phyloP scores from a whole-genome alignment of 345 rosid genomes.

The Gossypium sturtianum region DNA sequence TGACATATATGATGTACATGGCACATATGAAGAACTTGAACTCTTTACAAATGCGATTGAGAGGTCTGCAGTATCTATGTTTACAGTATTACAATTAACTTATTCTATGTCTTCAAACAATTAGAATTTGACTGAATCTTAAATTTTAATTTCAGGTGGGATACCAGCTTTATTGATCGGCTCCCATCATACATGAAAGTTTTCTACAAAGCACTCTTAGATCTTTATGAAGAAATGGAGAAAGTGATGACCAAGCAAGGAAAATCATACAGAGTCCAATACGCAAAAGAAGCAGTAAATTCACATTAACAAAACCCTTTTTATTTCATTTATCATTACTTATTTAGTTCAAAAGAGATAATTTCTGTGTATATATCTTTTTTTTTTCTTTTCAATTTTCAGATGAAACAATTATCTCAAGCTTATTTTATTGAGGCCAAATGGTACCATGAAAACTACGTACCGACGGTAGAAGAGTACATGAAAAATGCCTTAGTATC shows the following conservation, averaged over 20 bases:
- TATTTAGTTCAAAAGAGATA: neutral
- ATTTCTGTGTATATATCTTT: no score
- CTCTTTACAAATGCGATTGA: slow-evolving; percentile 18
- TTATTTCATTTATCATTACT: neutral
- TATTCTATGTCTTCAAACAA: neutral
- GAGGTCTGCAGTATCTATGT: slow-evolving; percentile 7
- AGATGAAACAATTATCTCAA: slow-evolving; percentile 24
- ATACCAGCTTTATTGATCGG: neutral
- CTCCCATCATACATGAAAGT: neutral
- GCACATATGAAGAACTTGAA: slow-evolving; percentile 19
- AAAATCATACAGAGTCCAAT: neutral
- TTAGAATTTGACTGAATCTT: neutral
- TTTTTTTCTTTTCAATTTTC: neutral
- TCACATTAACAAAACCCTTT: neutral
- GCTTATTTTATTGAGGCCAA: slow-evolving; percentile 24
- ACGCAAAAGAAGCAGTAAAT: neutral
- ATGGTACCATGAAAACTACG: slow-evolving; percentile 16
- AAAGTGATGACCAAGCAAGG: neutral
- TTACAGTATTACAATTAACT: neutral
- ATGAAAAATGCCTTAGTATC: slow-evolving; percentile 12
- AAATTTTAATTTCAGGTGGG: neutral
- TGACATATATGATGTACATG: slow-evolving; percentile 23
- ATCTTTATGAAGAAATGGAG: neutral
- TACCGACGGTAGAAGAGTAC: slow-evolving; percentile 29
- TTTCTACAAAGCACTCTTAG: neutral